Evolutionary conservation across 805 yeast species (phyloP).

Genomic region (Suhomyces sp.): DNA sequence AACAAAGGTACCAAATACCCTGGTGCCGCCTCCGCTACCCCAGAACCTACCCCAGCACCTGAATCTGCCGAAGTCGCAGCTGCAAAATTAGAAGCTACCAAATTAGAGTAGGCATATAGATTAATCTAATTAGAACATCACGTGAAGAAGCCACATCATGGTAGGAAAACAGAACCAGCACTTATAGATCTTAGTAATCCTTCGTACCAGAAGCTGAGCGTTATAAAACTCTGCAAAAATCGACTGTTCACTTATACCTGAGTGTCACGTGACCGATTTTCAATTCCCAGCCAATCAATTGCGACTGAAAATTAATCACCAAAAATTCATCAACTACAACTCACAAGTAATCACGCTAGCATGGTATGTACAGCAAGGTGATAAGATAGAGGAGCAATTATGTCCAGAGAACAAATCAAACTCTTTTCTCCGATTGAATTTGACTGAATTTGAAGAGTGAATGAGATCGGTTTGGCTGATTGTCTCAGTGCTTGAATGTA

Average conservation of each 20-base stretch:
- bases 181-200: too few species aligned
- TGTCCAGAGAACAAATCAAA: not conserved
- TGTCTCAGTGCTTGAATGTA: not conserved
- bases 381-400: not conserved
- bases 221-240: too few species aligned
- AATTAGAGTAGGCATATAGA: conserved; percentile 8
- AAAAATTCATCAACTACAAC: conserved; percentile 1
- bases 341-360: not conserved
- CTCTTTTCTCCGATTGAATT: not conserved
- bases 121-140: too few species aligned
- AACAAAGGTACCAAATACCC: conserved; percentile 91
- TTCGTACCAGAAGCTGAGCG: too few species aligned
- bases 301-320: conserved; percentile 5
- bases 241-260: too few species aligned
- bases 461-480: not conserved
- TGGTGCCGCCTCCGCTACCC: conserved; percentile 43
- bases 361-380: not conserved
- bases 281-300: conserved; percentile 3
- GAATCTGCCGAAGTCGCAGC: conserved; percentile 5
- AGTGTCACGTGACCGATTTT: not conserved
- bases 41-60: conserved; percentile 4
- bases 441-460: not conserved
- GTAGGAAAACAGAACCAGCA: too few species aligned
- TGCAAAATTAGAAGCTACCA: conserved; percentile 7
- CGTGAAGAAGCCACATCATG: too few species aligned